These are phyloP conservation scores for Tolypocladium guangdongense DNA, from an alignment of 2,329 filamentous ascomycete genomes.

Conservation along the genomic window DNA sequence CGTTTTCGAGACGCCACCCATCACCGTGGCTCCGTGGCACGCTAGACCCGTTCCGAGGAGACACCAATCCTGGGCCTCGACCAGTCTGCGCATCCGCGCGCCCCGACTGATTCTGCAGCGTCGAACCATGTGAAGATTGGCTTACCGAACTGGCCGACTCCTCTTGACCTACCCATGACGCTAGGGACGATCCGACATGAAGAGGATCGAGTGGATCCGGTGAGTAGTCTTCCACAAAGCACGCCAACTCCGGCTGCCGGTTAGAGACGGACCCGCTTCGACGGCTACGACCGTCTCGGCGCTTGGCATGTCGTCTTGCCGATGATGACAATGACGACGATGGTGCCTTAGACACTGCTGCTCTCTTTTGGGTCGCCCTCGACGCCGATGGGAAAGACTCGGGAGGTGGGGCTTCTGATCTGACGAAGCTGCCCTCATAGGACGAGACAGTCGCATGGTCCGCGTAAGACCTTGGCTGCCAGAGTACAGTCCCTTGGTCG, in stretches of 20 bases:
- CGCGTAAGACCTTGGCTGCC: background rate
- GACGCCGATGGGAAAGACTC: background rate
- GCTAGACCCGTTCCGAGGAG: fast-evolving
- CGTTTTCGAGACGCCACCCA: background rate
- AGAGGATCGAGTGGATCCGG: background rate
- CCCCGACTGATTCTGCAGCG: background rate
- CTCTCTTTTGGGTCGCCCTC: background rate
- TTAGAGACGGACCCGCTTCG: background rate
- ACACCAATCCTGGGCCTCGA: background rate
- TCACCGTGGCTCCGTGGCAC: too few relatives aligned
- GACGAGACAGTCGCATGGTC: too few relatives aligned
- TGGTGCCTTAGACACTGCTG: background rate
- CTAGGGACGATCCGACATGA: background rate
- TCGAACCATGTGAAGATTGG: background rate
- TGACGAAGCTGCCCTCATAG: too few relatives aligned
- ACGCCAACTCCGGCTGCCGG: background rate
- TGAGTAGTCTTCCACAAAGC: background rate
- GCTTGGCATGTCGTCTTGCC: background rate
- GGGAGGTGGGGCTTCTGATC: background rate
- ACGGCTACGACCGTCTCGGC: background rate
- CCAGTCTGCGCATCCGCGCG: background rate
- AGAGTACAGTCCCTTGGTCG: too few relatives aligned
- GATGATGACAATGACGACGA: background rate
- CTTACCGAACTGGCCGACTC: background rate
- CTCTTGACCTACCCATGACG: background rate